Evolutionary conservation across 805 yeast genomes (phyloP), one percentile per base, ranked within the genome.

Genomic region (Kodamaea neixiangensis): DNA sequence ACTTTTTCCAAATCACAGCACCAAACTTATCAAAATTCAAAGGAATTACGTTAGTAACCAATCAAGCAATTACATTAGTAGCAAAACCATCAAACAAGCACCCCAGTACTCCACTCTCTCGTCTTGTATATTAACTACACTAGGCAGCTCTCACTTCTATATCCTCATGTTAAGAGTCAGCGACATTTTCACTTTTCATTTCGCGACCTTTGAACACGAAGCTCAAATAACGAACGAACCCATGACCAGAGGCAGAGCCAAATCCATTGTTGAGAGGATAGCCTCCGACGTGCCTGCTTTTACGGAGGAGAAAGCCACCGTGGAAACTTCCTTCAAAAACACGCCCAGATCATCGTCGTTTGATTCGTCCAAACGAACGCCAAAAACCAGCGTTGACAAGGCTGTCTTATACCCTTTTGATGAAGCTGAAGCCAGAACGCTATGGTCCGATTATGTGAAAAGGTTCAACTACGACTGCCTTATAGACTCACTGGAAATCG

Each of bases 221-320:
- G 41, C 15, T 21, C 19, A 37, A 15, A 35, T n/a, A 31, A n/a
- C 18, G 13, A 18, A 21, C 41, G 31, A 25, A 25, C 31, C 31
- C 31, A 73, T 73, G 78, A 54, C 71, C 46, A 68, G 83, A 53
- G 72, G 76, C 6, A 72, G 90, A 60, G 76, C 85, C 49, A 77
- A 79, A 52, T 85, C 91, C 2, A 78, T 84, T 53, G 89, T 85
- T 0, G 82, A 82, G 46, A 67, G 72, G 25, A 83, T 85, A 44
- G 90, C 90, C 0, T 65, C 76, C 41, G 80, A 77, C 33, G 73
- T 76, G 7, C 83, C 85, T 17, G 35, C 61, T 1, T 66, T 67
- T 17, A 55, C 64, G 2, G 72, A 73, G 20, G 68, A 64, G 13
- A 29, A 45, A 6, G 11, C 14, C 3, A 10, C 10, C n/a, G 11